These are phyloP conservation scores for Globisporangium mamillatum DNA, from an alignment of 352 stramenopile genomes.

Conservation along the genomic window DNA sequence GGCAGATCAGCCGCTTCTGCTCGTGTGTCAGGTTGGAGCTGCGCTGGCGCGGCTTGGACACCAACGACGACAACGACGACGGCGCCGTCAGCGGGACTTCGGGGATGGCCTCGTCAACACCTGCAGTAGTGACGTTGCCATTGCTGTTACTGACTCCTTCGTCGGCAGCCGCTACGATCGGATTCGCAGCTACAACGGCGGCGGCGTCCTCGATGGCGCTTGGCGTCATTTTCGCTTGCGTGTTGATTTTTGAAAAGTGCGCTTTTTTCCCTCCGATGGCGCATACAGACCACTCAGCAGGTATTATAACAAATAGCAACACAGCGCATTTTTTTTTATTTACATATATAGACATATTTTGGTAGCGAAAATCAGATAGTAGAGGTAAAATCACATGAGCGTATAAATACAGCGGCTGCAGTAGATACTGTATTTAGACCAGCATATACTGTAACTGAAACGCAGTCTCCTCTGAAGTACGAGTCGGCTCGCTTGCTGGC, in stretches of 20 bases:
- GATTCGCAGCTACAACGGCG: background rate
- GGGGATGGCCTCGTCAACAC: background rate
- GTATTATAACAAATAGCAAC: too few species aligned
- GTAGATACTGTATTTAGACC: too few species aligned
- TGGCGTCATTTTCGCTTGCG: background rate
- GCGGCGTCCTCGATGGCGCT: background rate
- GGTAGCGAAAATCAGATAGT: too few species aligned
- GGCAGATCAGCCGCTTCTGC: slow-evolving; percentile 77
- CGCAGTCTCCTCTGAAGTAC: too few species aligned
- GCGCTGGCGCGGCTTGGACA: slow-evolving; percentile 42
- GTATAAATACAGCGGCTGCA: too few species aligned
- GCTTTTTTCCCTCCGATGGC: background rate
- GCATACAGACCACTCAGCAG: background rate
- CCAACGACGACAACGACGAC: background rate
- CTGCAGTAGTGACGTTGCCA: background rate
- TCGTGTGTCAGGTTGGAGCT: slow-evolving; percentile 78
- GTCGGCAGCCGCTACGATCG: background rate
- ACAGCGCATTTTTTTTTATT: too few species aligned
- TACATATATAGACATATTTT: too few species aligned
- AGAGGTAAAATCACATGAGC: too few species aligned
- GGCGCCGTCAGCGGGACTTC: background rate
- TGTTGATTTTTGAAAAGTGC: background rate
- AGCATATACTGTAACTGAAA: too few species aligned
- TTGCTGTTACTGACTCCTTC: background rate
- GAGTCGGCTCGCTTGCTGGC: background rate